Base-by-base conservation (phyloP, 768 basidiomycete species). In the Mycena maculata region DNA sequence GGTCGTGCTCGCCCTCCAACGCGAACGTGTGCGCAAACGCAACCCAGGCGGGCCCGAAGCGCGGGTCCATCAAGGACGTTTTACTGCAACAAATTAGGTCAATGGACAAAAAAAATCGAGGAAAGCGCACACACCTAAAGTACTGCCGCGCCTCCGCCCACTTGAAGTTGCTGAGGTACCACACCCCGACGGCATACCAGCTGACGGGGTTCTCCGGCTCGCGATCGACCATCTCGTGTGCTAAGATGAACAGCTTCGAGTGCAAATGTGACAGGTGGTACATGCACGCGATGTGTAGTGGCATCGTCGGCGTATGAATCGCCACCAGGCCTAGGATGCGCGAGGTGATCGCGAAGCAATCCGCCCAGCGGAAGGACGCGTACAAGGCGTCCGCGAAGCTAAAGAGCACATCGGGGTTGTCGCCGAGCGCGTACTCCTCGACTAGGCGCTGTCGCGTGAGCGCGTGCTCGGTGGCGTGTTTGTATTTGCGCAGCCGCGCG, bases 121-220 rank as follows among this genome's bases (percentile, higher is more conserved):
- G 10, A 38, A n/a, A 4, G 36, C n/a, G 11, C 65, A 36, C 84
- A 50, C 62, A 95, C 95, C 96, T 97, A 76, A 99, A 97, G 76
- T 96, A 99, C 70, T 96, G 90, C 71, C 97, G 83, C 3, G 96
- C 95, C 72, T 97, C 94, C 13, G 90, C 82, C 92, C 93, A 99
- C 74, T 96, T 94, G 55, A 87, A 87, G 30, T 89, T 88, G 33
- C 90, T 87, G 61, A 97, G 87, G 79, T 99, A 99, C 93, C 96
- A 99, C 23, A 98, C 89, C 0, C 96, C 98, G 25, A 99, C 98
- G 5, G 98, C 95, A 78, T 99, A 99, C 98, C 98, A 99, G 72
- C 94, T 96, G 58, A 94, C 87, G 0, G 95, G 90, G 45, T 93
- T 92, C 74, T 96, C 94, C 0, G 98, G 96, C 75, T 98, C 96